Conservation (phyloP, 2,329 filamentous ascomycete genomes). For the Aspergillus awamori region DNA sequence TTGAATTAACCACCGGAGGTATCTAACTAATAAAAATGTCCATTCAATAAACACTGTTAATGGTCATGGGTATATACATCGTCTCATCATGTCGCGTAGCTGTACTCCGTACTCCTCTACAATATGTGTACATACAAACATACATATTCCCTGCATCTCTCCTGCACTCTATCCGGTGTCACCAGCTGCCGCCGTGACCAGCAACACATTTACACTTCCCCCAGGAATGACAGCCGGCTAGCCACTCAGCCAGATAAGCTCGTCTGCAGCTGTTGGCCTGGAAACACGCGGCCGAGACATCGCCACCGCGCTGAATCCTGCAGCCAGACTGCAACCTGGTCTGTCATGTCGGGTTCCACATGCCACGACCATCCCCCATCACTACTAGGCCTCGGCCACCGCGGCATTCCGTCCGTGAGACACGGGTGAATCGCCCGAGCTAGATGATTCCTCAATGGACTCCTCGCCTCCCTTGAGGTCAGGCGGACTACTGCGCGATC, state of each 20-base stretch:
- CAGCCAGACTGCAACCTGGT: neutral
- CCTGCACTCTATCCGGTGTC: too few species aligned
- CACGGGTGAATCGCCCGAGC: neutral
- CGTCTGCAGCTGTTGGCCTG: neutral
- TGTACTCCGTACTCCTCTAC: neutral
- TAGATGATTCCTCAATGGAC: neutral
- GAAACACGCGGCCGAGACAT: neutral
- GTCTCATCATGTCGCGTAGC: neutral
- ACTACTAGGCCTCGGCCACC: neutral
- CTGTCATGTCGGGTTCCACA: slow-evolving; percentile 4
- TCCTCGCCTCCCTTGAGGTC: slow-evolving; percentile 25
- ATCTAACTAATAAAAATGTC: neutral
- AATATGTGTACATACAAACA: neutral
- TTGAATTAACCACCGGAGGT: too few species aligned
- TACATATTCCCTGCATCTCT: neutral
- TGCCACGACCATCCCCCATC: neutral
- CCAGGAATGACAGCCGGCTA: neutral
- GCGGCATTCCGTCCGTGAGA: neutral
- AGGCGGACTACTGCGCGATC: slow-evolving; percentile 38
- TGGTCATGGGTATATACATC: neutral
- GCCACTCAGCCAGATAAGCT: neutral
- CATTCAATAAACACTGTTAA: neutral
- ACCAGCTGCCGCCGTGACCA: neutral
- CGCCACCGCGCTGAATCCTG: neutral
- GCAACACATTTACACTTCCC: neutral